Percentiles rank a stretch among this genome's conserved stretches.
These are phyloP conservation scores for Rhizopogon salebrosus DNA, from an alignment of 768 basidiomycete species.

Conservation along the genomic window DNA sequence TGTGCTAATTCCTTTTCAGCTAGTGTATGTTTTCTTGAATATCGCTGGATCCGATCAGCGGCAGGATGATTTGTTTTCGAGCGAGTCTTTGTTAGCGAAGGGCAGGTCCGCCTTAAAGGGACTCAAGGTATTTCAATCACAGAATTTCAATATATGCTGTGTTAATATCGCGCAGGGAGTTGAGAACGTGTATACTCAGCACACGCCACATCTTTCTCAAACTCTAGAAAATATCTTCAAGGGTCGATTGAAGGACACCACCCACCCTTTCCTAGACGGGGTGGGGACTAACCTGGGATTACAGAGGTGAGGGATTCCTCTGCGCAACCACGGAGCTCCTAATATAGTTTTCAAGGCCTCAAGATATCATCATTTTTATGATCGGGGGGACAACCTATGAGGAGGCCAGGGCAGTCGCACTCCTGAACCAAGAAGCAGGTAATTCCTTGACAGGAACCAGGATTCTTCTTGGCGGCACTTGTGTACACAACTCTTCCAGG, in stretches of 20 bases:
- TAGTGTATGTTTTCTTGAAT: slow-evolving; percentile 90
- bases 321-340: neutral
- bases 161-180: slow-evolving; percentile 60
- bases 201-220: slow-evolving; percentile 87
- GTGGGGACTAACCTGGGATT: slow-evolving; percentile 62
- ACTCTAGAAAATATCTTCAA: slow-evolving; percentile 87
- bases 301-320: slow-evolving; percentile 48
- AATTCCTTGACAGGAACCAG: slow-evolving; percentile 59
- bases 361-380: slow-evolving; percentile 95
- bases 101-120: slow-evolving; percentile 95
- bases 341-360: slow-evolving; percentile 51
- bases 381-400: slow-evolving; percentile 96
- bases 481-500: slow-evolving; percentile 92
- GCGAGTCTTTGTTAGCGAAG: slow-evolving; percentile 89
- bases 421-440: slow-evolving; percentile 79
- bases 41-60: slow-evolving; percentile 93
- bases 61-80: slow-evolving; percentile 96
- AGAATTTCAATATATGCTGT: slow-evolving; percentile 2
- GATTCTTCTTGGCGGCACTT: slow-evolving; percentile 88
- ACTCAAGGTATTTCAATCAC: slow-evolving; percentile 60
- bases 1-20: slow-evolving; percentile 35
- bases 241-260: slow-evolving; percentile 80
- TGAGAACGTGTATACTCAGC: slow-evolving; percentile 98
- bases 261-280: slow-evolving; percentile 84
- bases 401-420: slow-evolving; percentile 80